phyloP scores from a whole-genome alignment of 352 stramenopile genomes.

The Pythium dissotocum region DNA sequence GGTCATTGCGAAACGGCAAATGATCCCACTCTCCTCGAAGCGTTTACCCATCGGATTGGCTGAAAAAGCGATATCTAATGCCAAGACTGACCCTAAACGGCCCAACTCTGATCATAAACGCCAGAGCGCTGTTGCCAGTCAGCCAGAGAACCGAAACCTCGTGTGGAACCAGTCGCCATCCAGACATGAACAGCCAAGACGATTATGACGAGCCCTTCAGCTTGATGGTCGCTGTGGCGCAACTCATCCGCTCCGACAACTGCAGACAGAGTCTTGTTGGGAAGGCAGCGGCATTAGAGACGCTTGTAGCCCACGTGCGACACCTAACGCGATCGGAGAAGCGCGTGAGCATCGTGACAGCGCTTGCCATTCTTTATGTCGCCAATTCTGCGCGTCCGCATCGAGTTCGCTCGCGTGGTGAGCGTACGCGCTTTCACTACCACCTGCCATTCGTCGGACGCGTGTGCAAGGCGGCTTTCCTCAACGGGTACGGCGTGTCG shows the following conservation, averaged over 20 bases:
- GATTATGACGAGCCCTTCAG: not conserved
- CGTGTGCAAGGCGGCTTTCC: slow-evolving; percentile 17
- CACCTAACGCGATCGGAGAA: not conserved
- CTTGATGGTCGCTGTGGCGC: not conserved
- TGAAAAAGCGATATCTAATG: too few relatives aligned
- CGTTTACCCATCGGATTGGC: too few relatives aligned
- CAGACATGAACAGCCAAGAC: too few relatives aligned
- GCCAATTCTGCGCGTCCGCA: not conserved
- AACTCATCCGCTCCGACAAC: not conserved
- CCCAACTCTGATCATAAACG: too few relatives aligned
- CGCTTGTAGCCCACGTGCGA: slow-evolving; percentile 1
- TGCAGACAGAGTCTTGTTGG: not conserved
- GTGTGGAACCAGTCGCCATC: too few relatives aligned
- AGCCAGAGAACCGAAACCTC: too few relatives aligned
- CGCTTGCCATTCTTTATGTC: slow-evolving; percentile 4
- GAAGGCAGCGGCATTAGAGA: slow-evolving; percentile 7
- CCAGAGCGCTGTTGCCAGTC: too few relatives aligned
- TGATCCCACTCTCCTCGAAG: too few relatives aligned
- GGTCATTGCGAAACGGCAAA: too few relatives aligned
- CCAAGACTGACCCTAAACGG: too few relatives aligned
- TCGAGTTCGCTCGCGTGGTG: not conserved
- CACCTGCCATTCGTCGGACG: slow-evolving; percentile 16
- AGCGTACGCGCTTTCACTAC: slow-evolving; percentile 12
- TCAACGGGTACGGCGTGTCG: slow-evolving; percentile 10
- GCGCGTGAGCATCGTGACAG: slow-evolving; percentile 8